Evolutionary conservation across 2,329 filamentous ascomycete genomes (phyloP).

Genomic region (Hirsutella minnesotensis): DNA sequence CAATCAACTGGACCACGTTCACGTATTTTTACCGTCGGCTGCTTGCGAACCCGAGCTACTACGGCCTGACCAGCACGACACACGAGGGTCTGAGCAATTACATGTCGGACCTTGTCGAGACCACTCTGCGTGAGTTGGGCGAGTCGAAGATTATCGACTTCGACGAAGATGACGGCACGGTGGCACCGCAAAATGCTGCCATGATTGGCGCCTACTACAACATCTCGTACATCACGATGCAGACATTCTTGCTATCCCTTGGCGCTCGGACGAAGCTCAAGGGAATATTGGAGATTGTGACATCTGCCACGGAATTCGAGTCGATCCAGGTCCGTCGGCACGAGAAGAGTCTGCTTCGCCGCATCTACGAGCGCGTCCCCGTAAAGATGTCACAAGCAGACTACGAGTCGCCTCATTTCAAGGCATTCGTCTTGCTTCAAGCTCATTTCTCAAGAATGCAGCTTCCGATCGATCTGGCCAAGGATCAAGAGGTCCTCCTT

Average conservation of each 20-base stretch:
- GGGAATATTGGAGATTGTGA: constrained; percentile 92
- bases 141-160: constrained; percentile 95
- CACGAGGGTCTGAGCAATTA: constrained; percentile 91
- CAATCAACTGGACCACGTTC: constrained; percentile 96
- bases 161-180: constrained; percentile 84
- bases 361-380: constrained; percentile 87
- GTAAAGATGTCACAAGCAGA: constrained; percentile 85
- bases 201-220: constrained; percentile 99
- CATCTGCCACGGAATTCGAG: constrained; percentile 93
- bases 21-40: constrained; percentile 96
- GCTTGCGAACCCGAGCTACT: constrained; percentile 92
- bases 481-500: constrained; percentile 85
- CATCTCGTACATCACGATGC: constrained; percentile 98
- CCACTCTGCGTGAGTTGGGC: constrained; percentile 76
- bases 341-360: constrained; percentile 75
- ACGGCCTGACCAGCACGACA: constrained; percentile 76
- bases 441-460: constrained; percentile 98
- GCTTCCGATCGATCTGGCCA: constrained; percentile 85
- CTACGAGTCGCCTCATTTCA: constrained; percentile 95
- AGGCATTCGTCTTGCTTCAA: constrained; percentile 92
- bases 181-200: constrained; percentile 83
- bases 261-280: constrained; percentile 87
- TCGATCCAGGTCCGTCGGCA: constrained; percentile 87
- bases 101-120: constrained; percentile 88
- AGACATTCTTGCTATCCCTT: constrained; percentile 89